A percentile compares a stretch with the other conserved stretches of the same genome.
phyloP scores from a whole-genome alignment of 1,284 basidiomycete species.

The Pseudozyma sp. region DNA sequence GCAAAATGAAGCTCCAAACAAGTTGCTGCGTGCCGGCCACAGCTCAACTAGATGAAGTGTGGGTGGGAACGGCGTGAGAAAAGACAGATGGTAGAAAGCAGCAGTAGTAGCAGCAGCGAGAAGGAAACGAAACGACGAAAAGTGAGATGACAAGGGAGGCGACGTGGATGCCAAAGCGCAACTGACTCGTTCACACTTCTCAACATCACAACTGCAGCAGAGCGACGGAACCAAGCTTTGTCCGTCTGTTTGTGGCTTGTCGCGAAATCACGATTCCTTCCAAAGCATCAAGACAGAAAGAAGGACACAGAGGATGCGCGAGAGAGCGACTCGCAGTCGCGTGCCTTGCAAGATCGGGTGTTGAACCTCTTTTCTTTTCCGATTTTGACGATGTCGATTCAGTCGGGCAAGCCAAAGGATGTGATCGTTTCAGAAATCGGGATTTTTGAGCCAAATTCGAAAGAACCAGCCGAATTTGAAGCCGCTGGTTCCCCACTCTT shows the following conservation, averaged over 20 bases:
- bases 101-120: not conserved
- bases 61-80: not conserved
- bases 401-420: not conserved
- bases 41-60: not conserved
- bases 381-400: too few relatives aligned
- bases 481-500: too few relatives aligned
- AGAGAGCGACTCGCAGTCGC: not conserved
- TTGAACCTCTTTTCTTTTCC: too few relatives aligned
- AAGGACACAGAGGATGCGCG: too few relatives aligned
- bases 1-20: not conserved
- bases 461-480: too few relatives aligned
- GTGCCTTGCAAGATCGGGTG: not conserved
- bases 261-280: too few relatives aligned
- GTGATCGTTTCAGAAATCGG: not conserved
- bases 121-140: constrained; percentile 1
- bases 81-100: not conserved
- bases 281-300: too few relatives aligned
- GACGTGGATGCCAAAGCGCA: not conserved
- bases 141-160: not conserved
- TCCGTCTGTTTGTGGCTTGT: too few relatives aligned
- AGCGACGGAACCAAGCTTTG: too few relatives aligned
- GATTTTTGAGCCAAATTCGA: too few relatives aligned
- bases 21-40: not conserved
- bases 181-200: not conserved
- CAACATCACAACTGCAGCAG: not conserved